A percentile compares a stretch with the other conserved stretches of the same genome.
Evolutionary conservation across 225 moss, liverwort and hornwort species (phyloP).

Genomic region (Neckera pumila): DNA sequence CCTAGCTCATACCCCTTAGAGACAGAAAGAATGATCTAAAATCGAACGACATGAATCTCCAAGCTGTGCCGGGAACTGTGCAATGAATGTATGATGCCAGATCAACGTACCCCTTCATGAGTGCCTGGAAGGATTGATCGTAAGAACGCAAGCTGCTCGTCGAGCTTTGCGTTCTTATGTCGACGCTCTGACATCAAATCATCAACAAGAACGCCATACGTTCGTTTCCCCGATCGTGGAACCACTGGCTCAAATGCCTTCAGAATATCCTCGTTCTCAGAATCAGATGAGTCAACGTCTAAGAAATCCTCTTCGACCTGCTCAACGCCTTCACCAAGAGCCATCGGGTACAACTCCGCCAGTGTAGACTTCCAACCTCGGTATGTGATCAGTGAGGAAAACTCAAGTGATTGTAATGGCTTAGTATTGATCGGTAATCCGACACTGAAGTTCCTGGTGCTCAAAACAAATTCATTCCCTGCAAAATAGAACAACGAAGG

Average conservation of each 20-base stretch:
- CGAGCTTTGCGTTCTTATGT: constrained; percentile 32
- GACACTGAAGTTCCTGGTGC: not conserved
- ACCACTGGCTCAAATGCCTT: constrained; percentile 23
- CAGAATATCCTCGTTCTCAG: constrained; percentile 8
- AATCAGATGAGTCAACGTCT: constrained; percentile 12
- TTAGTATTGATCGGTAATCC: not conserved
- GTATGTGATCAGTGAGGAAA: not conserved
- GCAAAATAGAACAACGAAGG: not conserved
- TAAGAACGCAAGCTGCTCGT: constrained; percentile 29
- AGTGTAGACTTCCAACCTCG: not conserved
- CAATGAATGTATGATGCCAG: not conserved
- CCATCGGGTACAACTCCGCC: constrained; percentile 1
- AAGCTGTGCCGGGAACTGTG: not conserved
- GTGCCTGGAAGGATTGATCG: constrained; percentile 23
- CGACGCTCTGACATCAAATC: constrained; percentile 25
- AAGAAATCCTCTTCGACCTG: constrained; percentile 12
- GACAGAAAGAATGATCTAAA: not conserved
- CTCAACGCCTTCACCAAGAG: constrained; percentile 10
- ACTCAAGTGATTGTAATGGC: not conserved
- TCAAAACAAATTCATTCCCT: not conserved
- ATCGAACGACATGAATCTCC: not conserved
- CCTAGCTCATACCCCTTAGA: not conserved
- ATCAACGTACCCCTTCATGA: constrained; percentile 14
- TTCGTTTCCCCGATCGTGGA: constrained; percentile 32
- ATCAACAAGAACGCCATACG: constrained; percentile 32